phyloP scores from a whole-genome alignment of 2,329 filamentous ascomycete species.

The Neofusicoccum laricinum region DNA sequence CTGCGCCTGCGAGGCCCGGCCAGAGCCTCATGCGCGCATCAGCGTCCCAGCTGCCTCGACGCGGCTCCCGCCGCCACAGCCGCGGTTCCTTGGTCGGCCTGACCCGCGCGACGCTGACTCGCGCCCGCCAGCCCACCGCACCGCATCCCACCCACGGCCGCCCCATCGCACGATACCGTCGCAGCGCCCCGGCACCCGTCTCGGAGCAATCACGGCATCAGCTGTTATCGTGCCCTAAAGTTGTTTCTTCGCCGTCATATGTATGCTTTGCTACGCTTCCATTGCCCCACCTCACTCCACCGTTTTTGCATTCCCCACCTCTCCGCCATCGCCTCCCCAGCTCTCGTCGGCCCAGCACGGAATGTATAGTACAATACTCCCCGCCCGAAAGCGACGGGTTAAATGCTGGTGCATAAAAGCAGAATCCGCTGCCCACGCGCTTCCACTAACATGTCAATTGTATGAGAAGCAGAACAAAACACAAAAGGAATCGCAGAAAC shows the following conservation, averaged over 20 bases:
- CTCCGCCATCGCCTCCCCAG: slow-evolving; percentile 13
- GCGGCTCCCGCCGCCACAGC: slow-evolving; percentile 9
- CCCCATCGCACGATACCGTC: slow-evolving; percentile 2
- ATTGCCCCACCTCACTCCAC: slow-evolving; percentile 17
- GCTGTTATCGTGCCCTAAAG: not conserved
- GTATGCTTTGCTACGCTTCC: slow-evolving; percentile 27
- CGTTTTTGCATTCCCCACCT: slow-evolving; percentile 3
- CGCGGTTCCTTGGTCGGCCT: not conserved
- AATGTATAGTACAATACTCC: slow-evolving; percentile 21
- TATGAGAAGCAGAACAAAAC: slow-evolving; percentile 33
- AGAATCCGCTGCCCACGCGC: slow-evolving; percentile 26
- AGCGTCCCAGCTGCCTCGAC: not conserved
- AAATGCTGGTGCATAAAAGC: slow-evolving; percentile 27
- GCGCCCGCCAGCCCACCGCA: not conserved
- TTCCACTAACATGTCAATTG: slow-evolving; percentile 31
- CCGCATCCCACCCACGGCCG: not conserved
- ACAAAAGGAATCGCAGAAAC: slow-evolving; percentile 26
- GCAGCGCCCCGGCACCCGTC: not conserved
- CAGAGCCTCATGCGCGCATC: slow-evolving; percentile 2
- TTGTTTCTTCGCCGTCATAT: slow-evolving; percentile 9
- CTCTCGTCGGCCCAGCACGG: slow-evolving; percentile 16
- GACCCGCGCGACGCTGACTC: slow-evolving; percentile 2
- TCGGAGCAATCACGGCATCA: slow-evolving; percentile 3
- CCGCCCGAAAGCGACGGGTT: slow-evolving; percentile 20
- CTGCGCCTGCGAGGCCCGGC: not conserved